A percentile compares a stretch with the other conserved stretches of the same genome.
These are phyloP conservation scores for Globisporangium nagaii DNA, from an alignment of 352 stramenopile genomes.

Conservation along the genomic window DNA sequence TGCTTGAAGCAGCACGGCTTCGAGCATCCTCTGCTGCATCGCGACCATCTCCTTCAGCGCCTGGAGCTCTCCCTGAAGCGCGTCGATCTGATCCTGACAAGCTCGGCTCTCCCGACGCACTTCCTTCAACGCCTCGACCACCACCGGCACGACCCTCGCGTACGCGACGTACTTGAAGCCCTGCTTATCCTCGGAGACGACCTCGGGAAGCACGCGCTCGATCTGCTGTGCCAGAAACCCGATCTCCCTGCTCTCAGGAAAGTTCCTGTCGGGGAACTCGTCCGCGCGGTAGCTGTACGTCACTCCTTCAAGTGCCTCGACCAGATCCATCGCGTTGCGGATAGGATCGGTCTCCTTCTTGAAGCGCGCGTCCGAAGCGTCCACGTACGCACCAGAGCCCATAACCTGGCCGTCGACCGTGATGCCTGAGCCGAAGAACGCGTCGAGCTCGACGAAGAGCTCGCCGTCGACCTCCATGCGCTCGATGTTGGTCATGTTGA, in stretches of 20 bases:
- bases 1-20: background rate
- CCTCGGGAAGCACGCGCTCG: slow-evolving; percentile 69
- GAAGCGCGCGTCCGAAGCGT: slow-evolving; percentile 87
- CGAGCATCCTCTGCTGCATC: slow-evolving; percentile 2
- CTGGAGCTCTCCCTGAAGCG: background rate
- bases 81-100: slow-evolving; percentile 8
- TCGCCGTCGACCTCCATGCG: slow-evolving; percentile 72
- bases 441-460: slow-evolving; percentile 78
- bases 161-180: slow-evolving; percentile 90
- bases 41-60: background rate
- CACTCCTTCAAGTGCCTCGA: slow-evolving; percentile 58
- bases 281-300: slow-evolving; percentile 46
- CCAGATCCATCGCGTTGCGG: slow-evolving; percentile 31
- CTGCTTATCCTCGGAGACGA: slow-evolving; percentile 57
- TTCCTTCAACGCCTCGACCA: slow-evolving; percentile 77
- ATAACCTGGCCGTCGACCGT: slow-evolving; percentile 87
- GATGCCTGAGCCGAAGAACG: slow-evolving; percentile 80
- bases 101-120: slow-evolving; percentile 17
- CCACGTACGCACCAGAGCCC: slow-evolving; percentile 87
- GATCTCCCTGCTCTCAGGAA: slow-evolving; percentile 42
- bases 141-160: slow-evolving; percentile 60
- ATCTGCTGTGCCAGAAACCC: slow-evolving; percentile 89
- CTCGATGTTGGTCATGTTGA: slow-evolving; percentile 69
- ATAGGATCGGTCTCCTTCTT: slow-evolving; percentile 66
- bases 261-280: slow-evolving; percentile 40